A percentile compares a stretch with the other conserved stretches of the same genome.
These are phyloP conservation scores for Globisporangium radiosum DNA, from an alignment of 352 stramenopile genomes.

Conservation along the genomic window DNA sequence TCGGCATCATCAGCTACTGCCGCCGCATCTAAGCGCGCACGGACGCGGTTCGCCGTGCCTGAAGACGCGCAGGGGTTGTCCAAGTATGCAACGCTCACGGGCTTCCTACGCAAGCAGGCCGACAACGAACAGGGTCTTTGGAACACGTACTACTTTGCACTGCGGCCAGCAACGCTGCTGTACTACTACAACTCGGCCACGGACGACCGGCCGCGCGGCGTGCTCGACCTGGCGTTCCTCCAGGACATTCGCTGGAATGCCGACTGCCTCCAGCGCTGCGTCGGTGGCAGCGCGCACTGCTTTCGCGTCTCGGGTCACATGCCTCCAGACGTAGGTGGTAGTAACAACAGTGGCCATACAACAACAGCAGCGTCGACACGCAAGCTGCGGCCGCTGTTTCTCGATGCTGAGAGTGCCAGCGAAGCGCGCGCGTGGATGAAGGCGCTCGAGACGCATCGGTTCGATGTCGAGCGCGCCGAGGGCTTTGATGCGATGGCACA, in stretches of 20 bases:
- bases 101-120: conserved; percentile 67
- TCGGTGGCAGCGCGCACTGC: conserved; percentile 51
- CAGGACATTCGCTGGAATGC: conserved; percentile 66
- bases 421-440: conserved; percentile 67
- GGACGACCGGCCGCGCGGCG: conserved; percentile 56
- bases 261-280: conserved; percentile 67
- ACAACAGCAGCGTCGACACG: background rate
- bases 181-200: conserved; percentile 75
- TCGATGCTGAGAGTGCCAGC: conserved; percentile 45
- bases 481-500: conserved; percentile 28
- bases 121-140: conserved; percentile 73
- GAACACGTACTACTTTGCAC: conserved; percentile 79
- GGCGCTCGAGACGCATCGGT: conserved; percentile 59
- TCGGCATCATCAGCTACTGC: conserved; percentile 4
- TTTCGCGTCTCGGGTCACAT: conserved; percentile 71
- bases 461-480: conserved; percentile 41
- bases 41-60: conserved; percentile 52
- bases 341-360: background rate
- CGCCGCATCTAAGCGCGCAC: conserved; percentile 27
- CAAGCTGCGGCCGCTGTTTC: conserved; percentile 57
- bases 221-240: conserved; percentile 79
- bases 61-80: conserved; percentile 36
- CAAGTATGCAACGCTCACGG: conserved; percentile 42
- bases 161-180: conserved; percentile 70
- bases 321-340: conserved; percentile 24